Conservation (phyloP, 371 early-diverging fungal genomes). For the Mortierella sp. region DNA sequence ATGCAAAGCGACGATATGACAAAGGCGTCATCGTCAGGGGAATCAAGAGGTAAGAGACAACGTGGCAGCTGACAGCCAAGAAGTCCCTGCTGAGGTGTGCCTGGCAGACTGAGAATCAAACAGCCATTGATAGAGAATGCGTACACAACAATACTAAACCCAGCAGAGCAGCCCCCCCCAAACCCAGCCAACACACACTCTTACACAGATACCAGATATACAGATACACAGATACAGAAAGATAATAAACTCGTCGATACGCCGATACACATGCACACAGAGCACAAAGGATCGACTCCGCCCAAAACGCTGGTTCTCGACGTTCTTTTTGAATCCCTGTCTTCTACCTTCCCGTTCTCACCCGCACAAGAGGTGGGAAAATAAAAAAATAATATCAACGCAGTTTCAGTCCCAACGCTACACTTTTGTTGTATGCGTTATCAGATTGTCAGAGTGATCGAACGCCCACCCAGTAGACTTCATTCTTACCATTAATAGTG, state of each 20-base stretch:
- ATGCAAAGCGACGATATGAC: neutral
- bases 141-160: neutral
- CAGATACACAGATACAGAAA: neutral
- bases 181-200: neutral
- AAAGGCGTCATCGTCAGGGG: neutral
- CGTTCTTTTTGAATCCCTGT: neutral
- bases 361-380: neutral
- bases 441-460: neutral
- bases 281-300: neutral
- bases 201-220: neutral
- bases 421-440: neutral
- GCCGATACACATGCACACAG: neutral
- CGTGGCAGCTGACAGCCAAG: neutral
- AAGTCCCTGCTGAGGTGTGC: neutral
- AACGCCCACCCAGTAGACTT: neutral
- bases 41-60: neutral
- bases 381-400: neutral
- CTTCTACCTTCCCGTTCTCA: neutral
- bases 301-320: neutral
- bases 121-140: neutral
- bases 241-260: neutral
- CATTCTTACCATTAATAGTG: slow-evolving; percentile 27
- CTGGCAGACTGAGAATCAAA: neutral
- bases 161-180: neutral
- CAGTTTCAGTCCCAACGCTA: neutral